A percentile compares a stretch with the other conserved stretches of the same genome.
Conservation (phyloP, 2,329 filamentous ascomycete species). For the Diaporthe vexans region DNA sequence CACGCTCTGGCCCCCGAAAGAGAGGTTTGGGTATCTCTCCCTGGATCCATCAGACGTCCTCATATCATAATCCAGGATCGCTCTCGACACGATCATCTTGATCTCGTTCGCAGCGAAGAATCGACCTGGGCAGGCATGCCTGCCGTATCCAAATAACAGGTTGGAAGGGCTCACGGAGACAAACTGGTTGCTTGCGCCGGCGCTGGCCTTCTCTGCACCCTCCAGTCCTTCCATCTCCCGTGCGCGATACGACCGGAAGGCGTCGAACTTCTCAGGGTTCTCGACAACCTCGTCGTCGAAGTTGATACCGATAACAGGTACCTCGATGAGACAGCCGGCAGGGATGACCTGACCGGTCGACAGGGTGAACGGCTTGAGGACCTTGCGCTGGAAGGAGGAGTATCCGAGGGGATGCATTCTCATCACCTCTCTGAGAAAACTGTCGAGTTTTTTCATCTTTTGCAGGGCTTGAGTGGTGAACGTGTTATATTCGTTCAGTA, state of each 20-base stretch:
- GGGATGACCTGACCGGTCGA: slow-evolving; percentile 67
- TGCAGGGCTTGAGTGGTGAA: slow-evolving; percentile 49
- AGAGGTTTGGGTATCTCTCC: slow-evolving; percentile 47
- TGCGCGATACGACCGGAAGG: slow-evolving; percentile 55
- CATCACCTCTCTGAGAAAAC: slow-evolving; percentile 51
- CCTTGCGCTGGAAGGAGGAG: slow-evolving; percentile 64
- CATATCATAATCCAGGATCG: slow-evolving; percentile 50
- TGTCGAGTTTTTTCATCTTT: slow-evolving; percentile 52
- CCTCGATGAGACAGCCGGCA: slow-evolving; percentile 58
- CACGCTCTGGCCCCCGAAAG: slow-evolving; percentile 43
- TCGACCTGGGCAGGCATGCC: slow-evolving; percentile 56
- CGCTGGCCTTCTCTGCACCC: slow-evolving; percentile 48
- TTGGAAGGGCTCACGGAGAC: slow-evolving; percentile 52
- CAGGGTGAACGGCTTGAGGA: slow-evolving; percentile 64
- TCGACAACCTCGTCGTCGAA: slow-evolving; percentile 55
- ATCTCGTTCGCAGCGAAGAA: slow-evolving; percentile 57
- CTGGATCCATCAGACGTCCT: slow-evolving; percentile 44
- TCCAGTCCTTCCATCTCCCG: slow-evolving; percentile 48
- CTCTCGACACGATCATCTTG: slow-evolving; percentile 52
- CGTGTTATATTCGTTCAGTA: slow-evolving; percentile 51
- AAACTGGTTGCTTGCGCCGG: slow-evolving; percentile 54
- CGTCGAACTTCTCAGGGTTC: slow-evolving; percentile 55
- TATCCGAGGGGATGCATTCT: slow-evolving; percentile 45
- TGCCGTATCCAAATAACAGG: slow-evolving; percentile 56
- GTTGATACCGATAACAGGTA: slow-evolving; percentile 54